Base-by-base conservation (phyloP, 495 filamentous ascomycete genomes). In the Daldinia bambusicola region DNA sequence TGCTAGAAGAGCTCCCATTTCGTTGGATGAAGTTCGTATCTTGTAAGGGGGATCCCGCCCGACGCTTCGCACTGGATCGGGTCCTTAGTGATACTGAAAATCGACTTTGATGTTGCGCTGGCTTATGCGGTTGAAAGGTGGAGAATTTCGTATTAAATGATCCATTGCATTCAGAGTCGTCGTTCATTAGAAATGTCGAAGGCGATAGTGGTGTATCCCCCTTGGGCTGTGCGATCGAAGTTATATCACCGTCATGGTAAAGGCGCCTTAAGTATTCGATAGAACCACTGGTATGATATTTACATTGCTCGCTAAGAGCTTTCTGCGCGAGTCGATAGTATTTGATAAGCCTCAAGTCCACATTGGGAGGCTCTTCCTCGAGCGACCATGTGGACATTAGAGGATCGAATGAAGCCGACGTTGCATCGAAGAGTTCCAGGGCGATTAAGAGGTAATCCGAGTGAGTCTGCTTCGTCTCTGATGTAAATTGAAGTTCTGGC, bases 1-100 rank as follows among this genome's bases (percentile, higher is more conserved):
- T 70, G 62, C 73, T 73, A 10, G 69, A 69, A 48, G 73, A 75
- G 37, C 73, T 75, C 30, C 70, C 73, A 32, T 75, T 73, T 16
- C 69, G 73, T 14, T 48, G 45, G 14, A 72, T 65, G 13, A 62
- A 57, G 4, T 34, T 32, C 22, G 36, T 31, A 20, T 72, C 70
- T 41, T 75, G 57, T 60, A 71, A 41, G 7, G 70, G 73, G 2
- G 73, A 75, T 16, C 66, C 63, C 20, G 73, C 73, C 22, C 73
- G 73, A 13, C 73, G 48, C 22, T 75, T 75, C 0, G 73, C 59
- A 16, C 62, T 55, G 16, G 69, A 69, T 14, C 66, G 55, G 6
- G 59, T 66, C 56, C 66, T 70, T 16, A 66, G 1, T 30, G 66
- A 66, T 0, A 72, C 70, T 14, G 61, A 68, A 51, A 68, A 65